A percentile compares a stretch with the other conserved stretches of the same genome.
Conservation (phyloP, 495 filamentous ascomycete genomes). For the Penicillium diatomitis region DNA sequence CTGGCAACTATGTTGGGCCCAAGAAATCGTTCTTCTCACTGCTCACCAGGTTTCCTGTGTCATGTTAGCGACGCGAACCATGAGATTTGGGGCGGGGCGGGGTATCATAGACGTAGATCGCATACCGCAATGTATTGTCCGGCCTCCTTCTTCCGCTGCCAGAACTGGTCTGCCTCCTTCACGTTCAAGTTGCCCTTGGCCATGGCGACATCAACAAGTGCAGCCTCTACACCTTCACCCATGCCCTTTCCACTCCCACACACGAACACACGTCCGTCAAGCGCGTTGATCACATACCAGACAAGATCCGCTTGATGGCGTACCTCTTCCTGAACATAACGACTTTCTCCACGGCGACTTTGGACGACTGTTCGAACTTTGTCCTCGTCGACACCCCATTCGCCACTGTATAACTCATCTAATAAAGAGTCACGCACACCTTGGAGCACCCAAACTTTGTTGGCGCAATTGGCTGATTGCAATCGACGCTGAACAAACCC, state of each 20-base stretch:
- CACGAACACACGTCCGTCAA: constrained; percentile 91
- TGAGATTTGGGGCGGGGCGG: not conserved
- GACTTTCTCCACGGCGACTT: constrained; percentile 64
- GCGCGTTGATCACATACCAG: constrained; percentile 89
- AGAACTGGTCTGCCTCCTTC: constrained; percentile 68
- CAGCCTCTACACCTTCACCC: constrained; percentile 89
- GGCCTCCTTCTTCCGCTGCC: constrained; percentile 71
- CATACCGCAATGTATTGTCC: constrained; percentile 84
- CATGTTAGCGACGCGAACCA: not conserved
- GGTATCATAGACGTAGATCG: not conserved
- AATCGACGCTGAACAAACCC: constrained; percentile 94
- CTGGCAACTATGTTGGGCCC: too few relatives aligned
- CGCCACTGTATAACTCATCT: constrained; percentile 91
- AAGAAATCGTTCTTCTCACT: too few relatives aligned
- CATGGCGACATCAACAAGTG: constrained; percentile 73
- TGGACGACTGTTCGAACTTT: constrained; percentile 92
- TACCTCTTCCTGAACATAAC: constrained; percentile 85
- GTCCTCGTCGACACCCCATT: constrained; percentile 89
- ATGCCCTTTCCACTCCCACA: constrained; percentile 92
- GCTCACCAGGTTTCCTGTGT: constrained; percentile 30
- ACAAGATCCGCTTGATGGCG: constrained; percentile 83
- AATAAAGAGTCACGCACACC: constrained; percentile 87
- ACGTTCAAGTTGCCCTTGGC: constrained; percentile 64
- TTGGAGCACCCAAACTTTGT: constrained; percentile 99
- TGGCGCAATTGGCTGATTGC: constrained; percentile 92